Conservation (phyloP, 2,329 filamentous ascomycete species). For the Botrytis elliptica region DNA sequence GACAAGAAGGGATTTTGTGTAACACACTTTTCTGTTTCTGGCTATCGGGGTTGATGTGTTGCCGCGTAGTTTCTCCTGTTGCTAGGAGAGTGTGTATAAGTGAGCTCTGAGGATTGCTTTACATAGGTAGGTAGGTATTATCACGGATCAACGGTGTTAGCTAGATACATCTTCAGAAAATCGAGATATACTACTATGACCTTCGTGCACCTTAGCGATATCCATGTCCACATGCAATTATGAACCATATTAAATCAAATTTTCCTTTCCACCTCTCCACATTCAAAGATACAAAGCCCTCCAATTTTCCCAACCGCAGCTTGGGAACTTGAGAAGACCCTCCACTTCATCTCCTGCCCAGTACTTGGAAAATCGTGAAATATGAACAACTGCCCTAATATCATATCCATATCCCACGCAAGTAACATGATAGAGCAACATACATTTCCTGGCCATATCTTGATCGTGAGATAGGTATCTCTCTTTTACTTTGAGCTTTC, state of each 20-base stretch:
- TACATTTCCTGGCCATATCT: neutral
- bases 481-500: neutral
- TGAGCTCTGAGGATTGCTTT: neutral
- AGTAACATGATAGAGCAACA: accelerated
- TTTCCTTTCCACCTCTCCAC: neutral
- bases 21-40: neutral
- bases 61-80: accelerated
- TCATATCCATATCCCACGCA: neutral
- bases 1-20: neutral
- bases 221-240: neutral
- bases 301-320: neutral
- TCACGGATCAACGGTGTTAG: neutral
- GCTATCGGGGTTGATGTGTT: neutral
- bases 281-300: neutral
- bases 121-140: neutral
- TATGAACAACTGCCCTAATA: neutral
- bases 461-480: neutral
- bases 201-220: neutral
- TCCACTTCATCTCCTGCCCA: neutral
- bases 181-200: neutral
- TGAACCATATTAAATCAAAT: neutral
- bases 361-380: neutral
- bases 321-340: neutral
- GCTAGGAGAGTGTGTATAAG: neutral
- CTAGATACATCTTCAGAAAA: neutral